Evolutionary conservation across 768 basidiomycete genomes (phyloP).

Genomic region (Tubosaeta sp.): DNA sequence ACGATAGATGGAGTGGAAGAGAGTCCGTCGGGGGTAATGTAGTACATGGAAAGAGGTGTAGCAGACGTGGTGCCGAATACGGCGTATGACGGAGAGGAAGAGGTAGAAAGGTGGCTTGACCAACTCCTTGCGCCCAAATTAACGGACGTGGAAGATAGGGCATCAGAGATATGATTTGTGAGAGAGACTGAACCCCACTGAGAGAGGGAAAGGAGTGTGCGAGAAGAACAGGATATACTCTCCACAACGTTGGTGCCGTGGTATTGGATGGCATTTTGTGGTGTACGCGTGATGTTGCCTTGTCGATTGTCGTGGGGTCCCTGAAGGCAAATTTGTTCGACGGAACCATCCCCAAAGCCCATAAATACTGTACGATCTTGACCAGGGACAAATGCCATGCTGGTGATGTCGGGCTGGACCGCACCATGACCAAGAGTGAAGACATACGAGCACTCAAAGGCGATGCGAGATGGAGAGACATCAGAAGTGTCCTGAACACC

Average conservation of each 20-base stretch:
- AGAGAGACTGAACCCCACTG: slow-evolving; percentile 48
- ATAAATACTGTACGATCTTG: slow-evolving; percentile 45
- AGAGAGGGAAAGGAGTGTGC: slow-evolving; percentile 53
- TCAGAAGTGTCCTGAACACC: slow-evolving; percentile 35
- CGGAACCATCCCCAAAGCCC: slow-evolving; percentile 56
- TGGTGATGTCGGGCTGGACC: slow-evolving; percentile 48
- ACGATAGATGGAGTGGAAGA: slow-evolving; percentile 44
- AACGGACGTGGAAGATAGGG: slow-evolving; percentile 28
- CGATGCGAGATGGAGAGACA: slow-evolving; percentile 39
- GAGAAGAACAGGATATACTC: slow-evolving; percentile 46
- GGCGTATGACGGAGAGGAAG: slow-evolving; percentile 53
- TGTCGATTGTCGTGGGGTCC: slow-evolving; percentile 4
- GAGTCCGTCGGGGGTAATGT: slow-evolving; percentile 46
- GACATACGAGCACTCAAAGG: slow-evolving; percentile 43
- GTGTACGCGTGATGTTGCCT: slow-evolving; percentile 20
- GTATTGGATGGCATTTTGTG: slow-evolving; percentile 24
- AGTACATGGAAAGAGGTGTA: slow-evolving; percentile 54
- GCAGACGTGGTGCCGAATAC: slow-evolving; percentile 62
- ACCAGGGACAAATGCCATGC: slow-evolving; percentile 46
- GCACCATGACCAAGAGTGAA: slow-evolving; percentile 32
- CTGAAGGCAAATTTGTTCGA: slow-evolving; percentile 43
- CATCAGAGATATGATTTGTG: slow-evolving; percentile 23
- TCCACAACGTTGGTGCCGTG: slow-evolving; percentile 51
- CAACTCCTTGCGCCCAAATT: slow-evolving; percentile 56
- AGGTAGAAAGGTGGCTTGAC: slow-evolving; percentile 53